Evolutionary conservation across 1,284 basidiomycete genomes (phyloP), one percentile per base, ranked within the genome.

Genomic region (Malassezia caprae): DNA sequence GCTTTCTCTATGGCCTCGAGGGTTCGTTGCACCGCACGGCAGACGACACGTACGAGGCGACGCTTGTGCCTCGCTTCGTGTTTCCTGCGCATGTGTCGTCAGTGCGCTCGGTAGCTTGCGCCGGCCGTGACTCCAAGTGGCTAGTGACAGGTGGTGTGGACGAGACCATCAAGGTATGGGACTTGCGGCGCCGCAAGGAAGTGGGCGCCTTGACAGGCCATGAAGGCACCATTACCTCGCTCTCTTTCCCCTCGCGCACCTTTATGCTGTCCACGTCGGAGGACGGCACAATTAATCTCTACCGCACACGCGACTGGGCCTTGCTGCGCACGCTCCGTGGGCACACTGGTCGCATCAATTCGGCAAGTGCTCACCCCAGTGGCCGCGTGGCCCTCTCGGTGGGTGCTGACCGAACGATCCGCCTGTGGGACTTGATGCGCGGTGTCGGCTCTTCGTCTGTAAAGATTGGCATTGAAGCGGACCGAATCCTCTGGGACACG

Each of bases 361-460:
- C 82, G 46, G 82, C 94, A 34, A 86, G 88, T 11, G 84, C 94
- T 0, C 93, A 98, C 72, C 90, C 90, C 0, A 87, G 87, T 0
- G 88, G 90, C 2, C 87, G 94, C 65, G 82, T 96, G 15, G 91
- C 86, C 0, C 76, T 98, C 27, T 88, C 84, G 60, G 90, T 96
- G 0, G 93, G 93, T 11, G 85, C 85, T 66, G 93, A 98, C 72
- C 80, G 82, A 59, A 89, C 87, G 8, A 74, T 96, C 56, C 82
- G 90, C 47, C 93, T 96, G 90, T 98, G 93, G 93, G 93, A 98
- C 78, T 78, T 98, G 24, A 94, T 96, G 87, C 80, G 90, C 43
- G 93, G 90, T 1, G 86, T 86, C 71, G 88, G 88, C 2, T 83
- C 84, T 12, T 88, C 88, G 4, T 90, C 88, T 69, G 86, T 85